Evolutionary conservation across 768 basidiomycete genomes (phyloP).

Genomic region (Mycena haematopus): DNA sequence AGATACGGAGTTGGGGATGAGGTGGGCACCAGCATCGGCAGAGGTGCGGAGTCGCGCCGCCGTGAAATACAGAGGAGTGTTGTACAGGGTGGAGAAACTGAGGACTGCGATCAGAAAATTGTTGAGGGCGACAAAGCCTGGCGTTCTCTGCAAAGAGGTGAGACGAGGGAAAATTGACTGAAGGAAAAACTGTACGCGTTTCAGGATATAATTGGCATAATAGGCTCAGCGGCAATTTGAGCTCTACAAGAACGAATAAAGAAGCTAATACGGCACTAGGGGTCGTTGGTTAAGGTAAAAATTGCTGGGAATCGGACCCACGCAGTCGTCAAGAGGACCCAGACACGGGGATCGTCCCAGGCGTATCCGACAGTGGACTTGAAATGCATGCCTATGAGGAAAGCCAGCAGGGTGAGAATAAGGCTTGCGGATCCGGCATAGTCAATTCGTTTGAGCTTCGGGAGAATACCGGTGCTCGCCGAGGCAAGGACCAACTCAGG

Average conservation of each 20-base stretch:
- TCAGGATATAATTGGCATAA: constrained; percentile 60
- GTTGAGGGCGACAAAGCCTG: constrained; percentile 43
- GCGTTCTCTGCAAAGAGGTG: constrained; percentile 53
- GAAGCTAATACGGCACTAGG: constrained; percentile 47
- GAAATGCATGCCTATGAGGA: constrained; percentile 36
- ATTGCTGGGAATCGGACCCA: not conserved
- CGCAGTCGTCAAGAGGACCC: constrained; percentile 47
- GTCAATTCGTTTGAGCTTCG: constrained; percentile 65
- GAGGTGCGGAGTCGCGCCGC: constrained; percentile 61
- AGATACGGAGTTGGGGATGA: constrained; percentile 70
- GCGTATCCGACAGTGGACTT: constrained; percentile 18
- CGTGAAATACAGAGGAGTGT: constrained; percentile 69
- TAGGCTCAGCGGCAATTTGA: constrained; percentile 61
- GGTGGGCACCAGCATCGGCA: constrained; percentile 62
- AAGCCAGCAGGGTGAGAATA: constrained; percentile 51
- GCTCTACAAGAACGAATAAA: constrained; percentile 66
- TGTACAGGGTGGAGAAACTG: constrained; percentile 55
- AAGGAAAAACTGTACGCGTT: constrained; percentile 17
- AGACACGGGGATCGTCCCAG: constrained; percentile 58
- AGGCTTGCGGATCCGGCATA: constrained; percentile 66
- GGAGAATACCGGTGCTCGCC: constrained; percentile 6
- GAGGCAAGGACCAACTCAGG: constrained; percentile 22
- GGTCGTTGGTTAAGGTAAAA: not conserved
- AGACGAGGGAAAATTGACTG: not conserved
- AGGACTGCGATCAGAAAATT: constrained; percentile 19